A percentile compares a stretch with the other conserved stretches of the same genome.
Evolutionary conservation across 208 protist species (phyloP).

Genomic region (Leishmania tarentolae): DNA sequence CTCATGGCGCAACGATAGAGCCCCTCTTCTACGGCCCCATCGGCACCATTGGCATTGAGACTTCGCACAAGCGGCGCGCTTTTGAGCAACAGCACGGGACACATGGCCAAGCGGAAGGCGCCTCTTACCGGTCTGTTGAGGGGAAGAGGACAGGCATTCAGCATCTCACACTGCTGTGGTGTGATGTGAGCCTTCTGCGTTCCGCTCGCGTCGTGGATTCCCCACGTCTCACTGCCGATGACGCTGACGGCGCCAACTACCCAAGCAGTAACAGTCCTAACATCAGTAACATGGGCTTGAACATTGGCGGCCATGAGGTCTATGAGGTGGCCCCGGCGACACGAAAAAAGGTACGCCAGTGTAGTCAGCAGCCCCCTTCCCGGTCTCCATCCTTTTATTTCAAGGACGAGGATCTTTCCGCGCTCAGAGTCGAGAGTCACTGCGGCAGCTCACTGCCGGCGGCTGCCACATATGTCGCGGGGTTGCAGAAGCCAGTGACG

Average conservation of each 20-base stretch:
- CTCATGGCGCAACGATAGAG: neutral
- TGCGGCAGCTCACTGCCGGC: neutral
- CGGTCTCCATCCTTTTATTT: conserved; percentile 31
- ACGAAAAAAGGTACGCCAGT: conserved; percentile 9
- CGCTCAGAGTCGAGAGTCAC: neutral
- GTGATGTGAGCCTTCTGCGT: conserved; percentile 36
- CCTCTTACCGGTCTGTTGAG: conserved; percentile 1
- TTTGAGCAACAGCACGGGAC: conserved; percentile 28
- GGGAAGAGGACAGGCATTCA: conserved; percentile 9
- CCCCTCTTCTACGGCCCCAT: conserved; percentile 49
- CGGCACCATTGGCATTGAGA: conserved; percentile 35
- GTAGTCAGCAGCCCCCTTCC: neutral
- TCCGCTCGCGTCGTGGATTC: conserved; percentile 24
- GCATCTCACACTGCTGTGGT: conserved; percentile 42
- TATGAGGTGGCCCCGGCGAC: conserved; percentile 11
- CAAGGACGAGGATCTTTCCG: conserved; percentile 7
- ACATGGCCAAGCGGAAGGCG: conserved; percentile 31
- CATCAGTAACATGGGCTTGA: neutral
- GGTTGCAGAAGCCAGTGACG: neutral
- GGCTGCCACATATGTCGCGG: neutral
- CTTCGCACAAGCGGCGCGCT: conserved; percentile 27
- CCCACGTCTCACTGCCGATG: conserved; percentile 13
- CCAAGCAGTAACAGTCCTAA: conserved; percentile 5
- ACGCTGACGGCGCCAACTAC: conserved; percentile 9
- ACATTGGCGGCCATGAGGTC: neutral